phyloP scores from a whole-genome alignment of 768 basidiomycete genomes.

The Candolleomyces efflorescens region DNA sequence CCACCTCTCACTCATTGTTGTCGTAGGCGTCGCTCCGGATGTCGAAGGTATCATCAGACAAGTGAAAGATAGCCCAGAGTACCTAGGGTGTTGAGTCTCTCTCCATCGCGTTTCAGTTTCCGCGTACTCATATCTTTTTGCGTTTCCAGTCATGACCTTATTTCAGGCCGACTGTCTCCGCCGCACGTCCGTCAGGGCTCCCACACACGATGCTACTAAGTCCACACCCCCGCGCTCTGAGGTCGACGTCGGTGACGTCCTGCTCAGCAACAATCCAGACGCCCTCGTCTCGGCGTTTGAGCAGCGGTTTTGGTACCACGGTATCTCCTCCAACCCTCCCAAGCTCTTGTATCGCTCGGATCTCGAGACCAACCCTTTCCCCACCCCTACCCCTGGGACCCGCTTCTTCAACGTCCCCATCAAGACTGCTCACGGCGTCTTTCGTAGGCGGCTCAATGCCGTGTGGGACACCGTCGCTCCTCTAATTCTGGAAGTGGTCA shows the following conservation, averaged over 20 bases:
- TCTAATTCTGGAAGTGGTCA: constrained; percentile 30
- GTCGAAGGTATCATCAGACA: constrained; percentile 16
- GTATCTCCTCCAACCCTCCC: constrained; percentile 30
- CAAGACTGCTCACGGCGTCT: constrained; percentile 37
- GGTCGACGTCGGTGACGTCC: not conserved
- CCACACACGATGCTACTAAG: not conserved
- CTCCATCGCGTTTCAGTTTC: constrained; percentile 18
- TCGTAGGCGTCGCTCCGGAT: constrained; percentile 20
- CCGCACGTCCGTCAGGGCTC: not conserved
- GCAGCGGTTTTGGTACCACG: constrained; percentile 29
- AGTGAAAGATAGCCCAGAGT: constrained; percentile 19
- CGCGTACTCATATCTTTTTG: constrained; percentile 17
- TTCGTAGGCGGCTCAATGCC: constrained; percentile 32
- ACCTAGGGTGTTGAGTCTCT: constrained; percentile 20
- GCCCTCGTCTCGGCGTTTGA: too few species aligned
- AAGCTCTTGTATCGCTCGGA: constrained; percentile 31
- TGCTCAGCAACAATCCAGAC: not conserved
- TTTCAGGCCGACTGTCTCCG: constrained; percentile 21
- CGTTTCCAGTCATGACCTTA: constrained; percentile 24
- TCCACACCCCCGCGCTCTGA: not conserved
- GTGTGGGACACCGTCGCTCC: constrained; percentile 38
- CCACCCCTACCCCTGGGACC: constrained; percentile 26
- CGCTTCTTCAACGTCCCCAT: constrained; percentile 21
- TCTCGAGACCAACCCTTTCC: constrained; percentile 21
- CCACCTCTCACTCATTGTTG: constrained; percentile 20